phyloP scores from a whole-genome alignment of 305 asterid genomes.

The Solanum hybrid region DNA sequence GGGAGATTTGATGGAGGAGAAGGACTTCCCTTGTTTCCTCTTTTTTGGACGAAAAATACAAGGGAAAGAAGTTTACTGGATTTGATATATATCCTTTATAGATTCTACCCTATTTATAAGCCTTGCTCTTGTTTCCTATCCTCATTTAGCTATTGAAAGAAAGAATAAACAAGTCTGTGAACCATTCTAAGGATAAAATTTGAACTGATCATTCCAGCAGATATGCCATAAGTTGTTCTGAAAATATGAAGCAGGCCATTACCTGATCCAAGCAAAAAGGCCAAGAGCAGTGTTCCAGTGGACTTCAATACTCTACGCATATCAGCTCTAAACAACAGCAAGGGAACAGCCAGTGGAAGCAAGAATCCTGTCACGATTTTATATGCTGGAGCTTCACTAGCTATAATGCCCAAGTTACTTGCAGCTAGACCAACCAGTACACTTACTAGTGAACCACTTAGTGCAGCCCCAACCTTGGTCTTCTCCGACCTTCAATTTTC shows the following conservation, averaged over 20 bases:
- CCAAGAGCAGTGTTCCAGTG: constrained; percentile 67
- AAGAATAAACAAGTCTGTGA: not conserved
- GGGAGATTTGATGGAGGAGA: not conserved
- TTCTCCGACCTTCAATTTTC: constrained; percentile 68
- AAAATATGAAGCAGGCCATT: not conserved
- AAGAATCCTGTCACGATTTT: constrained; percentile 54
- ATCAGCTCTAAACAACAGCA: constrained; percentile 84
- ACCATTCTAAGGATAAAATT: not conserved
- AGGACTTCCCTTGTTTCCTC: not conserved
- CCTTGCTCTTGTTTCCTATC: not conserved
- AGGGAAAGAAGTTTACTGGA: not conserved
- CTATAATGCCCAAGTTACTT: constrained; percentile 78
- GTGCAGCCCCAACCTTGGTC: constrained; percentile 67
- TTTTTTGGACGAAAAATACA: not conserved
- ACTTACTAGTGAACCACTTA: constrained; percentile 89
- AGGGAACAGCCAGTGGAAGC: constrained; percentile 80
- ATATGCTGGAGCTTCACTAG: constrained; percentile 64
- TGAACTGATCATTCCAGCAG: not conserved
- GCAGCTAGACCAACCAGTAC: constrained; percentile 65
- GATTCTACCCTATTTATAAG: not conserved
- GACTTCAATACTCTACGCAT: constrained; percentile 61
- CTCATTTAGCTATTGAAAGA: not conserved
- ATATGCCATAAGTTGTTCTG: not conserved
- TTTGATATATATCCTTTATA: not conserved
- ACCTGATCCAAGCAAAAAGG: constrained; percentile 95